phyloP scores from a whole-genome alignment of 2,329 filamentous ascomycete genomes.

The Penicillium nordicum region DNA sequence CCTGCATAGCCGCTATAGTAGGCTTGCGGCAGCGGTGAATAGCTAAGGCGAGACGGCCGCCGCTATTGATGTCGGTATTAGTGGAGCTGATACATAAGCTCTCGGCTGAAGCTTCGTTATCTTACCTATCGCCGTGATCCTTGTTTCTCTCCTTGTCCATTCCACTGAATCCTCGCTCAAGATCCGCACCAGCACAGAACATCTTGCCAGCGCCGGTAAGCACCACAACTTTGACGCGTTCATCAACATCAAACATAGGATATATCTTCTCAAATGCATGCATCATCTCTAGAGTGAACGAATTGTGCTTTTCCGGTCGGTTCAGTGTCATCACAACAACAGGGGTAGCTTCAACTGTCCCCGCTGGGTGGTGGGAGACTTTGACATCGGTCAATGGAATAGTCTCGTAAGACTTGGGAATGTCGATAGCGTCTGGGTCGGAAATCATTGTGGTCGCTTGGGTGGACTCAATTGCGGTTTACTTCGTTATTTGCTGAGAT shows the following conservation, averaged over 20 bases:
- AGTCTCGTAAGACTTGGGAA: slow-evolving; percentile 31
- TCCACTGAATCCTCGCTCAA: slow-evolving; percentile 4
- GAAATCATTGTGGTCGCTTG: not conserved
- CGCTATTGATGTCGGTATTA: slow-evolving; percentile 1
- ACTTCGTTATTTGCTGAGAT: not conserved
- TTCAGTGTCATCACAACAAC: slow-evolving; percentile 51
- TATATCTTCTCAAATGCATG: slow-evolving; percentile 32
- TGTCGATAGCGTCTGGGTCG: slow-evolving; percentile 4
- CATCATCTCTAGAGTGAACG: slow-evolving; percentile 52
- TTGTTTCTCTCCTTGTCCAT: slow-evolving; percentile 3
- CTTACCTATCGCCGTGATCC: slow-evolving; percentile 1
- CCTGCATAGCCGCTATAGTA: slow-evolving; percentile 4
- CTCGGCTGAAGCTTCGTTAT: not conserved
- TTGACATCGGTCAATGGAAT: slow-evolving; percentile 30
- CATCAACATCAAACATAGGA: slow-evolving; percentile 4
- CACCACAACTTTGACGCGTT: slow-evolving; percentile 9
- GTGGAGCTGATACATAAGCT: not conserved
- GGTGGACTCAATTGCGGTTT: not conserved
- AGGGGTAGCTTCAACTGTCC: slow-evolving; percentile 46
- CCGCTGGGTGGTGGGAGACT: slow-evolving; percentile 32
- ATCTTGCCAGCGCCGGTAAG: slow-evolving; percentile 9
- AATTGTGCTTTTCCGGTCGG: slow-evolving; percentile 55
- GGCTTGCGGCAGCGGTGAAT: slow-evolving; percentile 4
- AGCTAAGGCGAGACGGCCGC: not conserved
- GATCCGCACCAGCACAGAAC: slow-evolving; percentile 8